Evolutionary conservation across 2,329 filamentous ascomycete species (phyloP), one percentile per base, ranked within the genome.

Genomic region (Arthrobotrys iridis): DNA sequence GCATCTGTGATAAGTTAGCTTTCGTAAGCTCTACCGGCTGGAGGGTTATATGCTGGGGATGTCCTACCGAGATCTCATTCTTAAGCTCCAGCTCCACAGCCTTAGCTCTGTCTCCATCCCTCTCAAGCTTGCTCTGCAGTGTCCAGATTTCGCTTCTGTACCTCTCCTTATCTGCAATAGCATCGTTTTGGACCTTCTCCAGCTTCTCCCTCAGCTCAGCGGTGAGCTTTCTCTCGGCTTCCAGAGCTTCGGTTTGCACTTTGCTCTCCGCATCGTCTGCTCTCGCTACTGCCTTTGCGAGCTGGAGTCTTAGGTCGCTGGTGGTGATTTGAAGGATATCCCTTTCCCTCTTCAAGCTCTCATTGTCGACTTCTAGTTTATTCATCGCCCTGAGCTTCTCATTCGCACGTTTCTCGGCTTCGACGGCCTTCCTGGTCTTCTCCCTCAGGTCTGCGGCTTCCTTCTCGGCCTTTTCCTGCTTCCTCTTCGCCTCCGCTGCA

Each of bases 51-150:
- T 46, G 15, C 22, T 4, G 10, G 7, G 6, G 18, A 18, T 26
- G 43, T 77, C 82, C 68, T 80, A 85, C 85, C 57, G 86, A 84
- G 66, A 89, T 87, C 81, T 91, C 91, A 77, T 93, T 91, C 73
- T 88, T 88, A 77, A 93, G 84, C 68, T 93, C 91, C 48, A 87
- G 85, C n/a, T 90, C 86, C 77, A 96, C 89, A 24, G 86, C 85
- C 77, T 86, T 89, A 0, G 88, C 84, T 80, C 91, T 91, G 77
- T 95, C 92, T 22, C 89, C 86, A 7, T 87, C 85, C 6, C 93
- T 85, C 76, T 90, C 89, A 81, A 92, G 93, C 81, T 98, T 94
- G 46, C 93, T 88, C 79, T 89, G 88, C 0, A 97, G 84, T 64
- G 91, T 88, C 0, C 84, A 83, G 30, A 89, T 82, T 18, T 85